Conservation (phyloP, 129 eudicot species). For the Dittrichia graveolens region DNA sequence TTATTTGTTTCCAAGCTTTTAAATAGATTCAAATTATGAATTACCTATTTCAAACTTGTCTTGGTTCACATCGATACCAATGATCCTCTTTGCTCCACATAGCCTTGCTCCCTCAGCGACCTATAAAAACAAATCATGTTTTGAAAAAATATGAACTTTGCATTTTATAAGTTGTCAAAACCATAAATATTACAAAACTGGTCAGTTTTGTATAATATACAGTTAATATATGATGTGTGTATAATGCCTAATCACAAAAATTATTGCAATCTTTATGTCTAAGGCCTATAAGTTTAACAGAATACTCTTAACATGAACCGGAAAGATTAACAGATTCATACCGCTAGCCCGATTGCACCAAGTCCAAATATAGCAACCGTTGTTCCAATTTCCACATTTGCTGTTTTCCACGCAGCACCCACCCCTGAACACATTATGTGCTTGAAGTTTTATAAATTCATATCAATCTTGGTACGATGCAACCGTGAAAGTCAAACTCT, state of each 20-base stretch:
- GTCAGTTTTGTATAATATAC: background rate
- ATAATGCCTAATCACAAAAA: background rate
- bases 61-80: constrained; percentile 78
- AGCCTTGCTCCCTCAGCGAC: constrained; percentile 95
- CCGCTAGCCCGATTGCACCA: constrained; percentile 88
- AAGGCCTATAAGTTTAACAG: background rate
- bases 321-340: constrained; percentile 34
- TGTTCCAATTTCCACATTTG: constrained; percentile 79
- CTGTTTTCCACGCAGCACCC: constrained; percentile 94
- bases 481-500: background rate
- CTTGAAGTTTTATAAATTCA: background rate
- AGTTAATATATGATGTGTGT: background rate
- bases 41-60: constrained; percentile 70
- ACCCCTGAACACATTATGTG: constrained; percentile 55
- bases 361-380: constrained; percentile 92
- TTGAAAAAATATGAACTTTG: background rate
- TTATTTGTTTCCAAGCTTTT: background rate
- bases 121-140: constrained; percentile 30
- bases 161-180: background rate
- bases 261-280: background rate
- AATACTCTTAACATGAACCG: background rate
- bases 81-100: constrained; percentile 74
- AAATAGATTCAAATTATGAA: background rate
- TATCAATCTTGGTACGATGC: background rate
- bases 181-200: background rate